A percentile compares a stretch with the other conserved stretches of the same genome.
Evolutionary conservation across 2,329 filamentous ascomycete genomes (phyloP).

Genomic region (Xylariaceae sp.): DNA sequence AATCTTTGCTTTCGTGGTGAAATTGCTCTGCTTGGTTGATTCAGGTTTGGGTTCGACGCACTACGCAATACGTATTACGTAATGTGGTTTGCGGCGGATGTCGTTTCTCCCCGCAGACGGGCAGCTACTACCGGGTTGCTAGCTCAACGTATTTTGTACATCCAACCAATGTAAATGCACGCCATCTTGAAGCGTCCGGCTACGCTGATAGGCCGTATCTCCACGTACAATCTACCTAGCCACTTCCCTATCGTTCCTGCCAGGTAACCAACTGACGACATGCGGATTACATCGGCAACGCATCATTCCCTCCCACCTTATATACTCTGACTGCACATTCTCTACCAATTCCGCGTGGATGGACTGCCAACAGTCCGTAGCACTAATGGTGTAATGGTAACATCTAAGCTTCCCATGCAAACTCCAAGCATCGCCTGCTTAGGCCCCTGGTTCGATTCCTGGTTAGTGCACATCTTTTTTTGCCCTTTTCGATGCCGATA

Average conservation of each 20-base stretch:
- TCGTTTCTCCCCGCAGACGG: not conserved
- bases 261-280: not conserved
- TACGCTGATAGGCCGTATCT: not conserved
- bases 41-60: not conserved
- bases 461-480: constrained; percentile 25
- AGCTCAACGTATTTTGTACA: not conserved
- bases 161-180: not conserved
- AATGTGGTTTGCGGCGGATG: not conserved
- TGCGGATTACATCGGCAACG: not conserved
- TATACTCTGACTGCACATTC: not conserved
- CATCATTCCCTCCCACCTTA: not conserved
- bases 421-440: constrained; percentile 15
- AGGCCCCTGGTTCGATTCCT: constrained; percentile 35
- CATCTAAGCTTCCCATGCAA: constrained; percentile 34
- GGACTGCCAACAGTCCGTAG: constrained; percentile 14
- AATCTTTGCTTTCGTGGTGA: not conserved
- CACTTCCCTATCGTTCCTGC: not conserved
- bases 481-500: not conserved
- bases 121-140: not conserved
- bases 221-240: not conserved
- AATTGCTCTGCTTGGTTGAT: not conserved
- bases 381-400: constrained; percentile 33
- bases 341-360: not conserved
- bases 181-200: not conserved
- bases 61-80: not conserved